These are phyloP conservation scores for Plasmodium cynomolgi DNA, from an alignment of 169 alveolate genomes.

Conservation along the genomic window DNA sequence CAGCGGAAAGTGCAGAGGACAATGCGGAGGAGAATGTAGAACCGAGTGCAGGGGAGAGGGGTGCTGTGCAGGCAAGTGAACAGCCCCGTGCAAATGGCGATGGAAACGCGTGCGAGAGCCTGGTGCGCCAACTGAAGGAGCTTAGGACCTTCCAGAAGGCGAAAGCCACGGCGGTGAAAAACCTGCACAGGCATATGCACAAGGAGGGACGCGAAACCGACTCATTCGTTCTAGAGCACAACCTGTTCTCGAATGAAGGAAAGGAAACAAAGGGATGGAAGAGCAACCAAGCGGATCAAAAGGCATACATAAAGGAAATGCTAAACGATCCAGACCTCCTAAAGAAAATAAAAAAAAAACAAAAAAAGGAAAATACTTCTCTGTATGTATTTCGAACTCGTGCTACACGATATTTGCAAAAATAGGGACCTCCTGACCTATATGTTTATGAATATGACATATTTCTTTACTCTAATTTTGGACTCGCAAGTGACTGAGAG, in stretches of 20 bases:
- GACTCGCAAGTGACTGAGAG: neutral
- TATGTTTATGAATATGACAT: conserved; percentile 67
- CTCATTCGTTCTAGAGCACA: neutral
- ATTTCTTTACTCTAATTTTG: conserved; percentile 16
- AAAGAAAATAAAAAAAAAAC: conserved; percentile 54
- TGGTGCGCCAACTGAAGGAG: neutral
- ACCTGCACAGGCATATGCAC: neutral
- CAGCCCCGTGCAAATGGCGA: too few species aligned
- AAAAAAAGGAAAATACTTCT: conserved; percentile 40
- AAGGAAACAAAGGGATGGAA: conserved; percentile 5
- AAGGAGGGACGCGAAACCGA: conserved; percentile 25
- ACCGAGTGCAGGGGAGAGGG: too few species aligned
- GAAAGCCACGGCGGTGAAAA: neutral
- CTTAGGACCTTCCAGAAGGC: neutral
- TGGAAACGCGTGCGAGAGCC: neutral
- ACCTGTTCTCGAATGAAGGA: conserved; percentile 6
- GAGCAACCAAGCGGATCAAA: conserved; percentile 24
- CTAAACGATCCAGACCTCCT: conserved; percentile 6
- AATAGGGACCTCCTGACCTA: conserved; percentile 24
- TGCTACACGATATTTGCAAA: conserved; percentile 36
- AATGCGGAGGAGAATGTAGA: too few species aligned
- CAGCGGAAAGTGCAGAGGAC: too few species aligned
- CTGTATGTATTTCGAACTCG: conserved; percentile 56
- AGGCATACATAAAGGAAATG: conserved; percentile 37
- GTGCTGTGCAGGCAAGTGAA: too few species aligned